A percentile compares a stretch with the other conserved stretches of the same genome.
phyloP scores from a whole-genome alignment of 345 rosid species.

The Salix purpurea region DNA sequence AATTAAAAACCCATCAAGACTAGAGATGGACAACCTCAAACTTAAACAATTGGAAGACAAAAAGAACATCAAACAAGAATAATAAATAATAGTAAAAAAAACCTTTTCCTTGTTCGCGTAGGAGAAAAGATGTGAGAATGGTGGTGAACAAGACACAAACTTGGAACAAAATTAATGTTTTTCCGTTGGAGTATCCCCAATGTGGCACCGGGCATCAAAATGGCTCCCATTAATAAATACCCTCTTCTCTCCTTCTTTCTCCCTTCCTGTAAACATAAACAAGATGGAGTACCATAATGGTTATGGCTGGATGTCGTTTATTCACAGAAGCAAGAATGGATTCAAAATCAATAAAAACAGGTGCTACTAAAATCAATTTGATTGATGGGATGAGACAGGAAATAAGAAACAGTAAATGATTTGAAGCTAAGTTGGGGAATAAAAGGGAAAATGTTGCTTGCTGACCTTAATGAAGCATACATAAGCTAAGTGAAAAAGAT shows the following conservation, averaged over 20 bases:
- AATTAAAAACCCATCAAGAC: background rate
- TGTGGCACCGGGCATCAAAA: conserved; percentile 4
- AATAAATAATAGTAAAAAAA: background rate
- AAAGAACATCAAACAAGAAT: background rate
- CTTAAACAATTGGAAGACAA: background rate
- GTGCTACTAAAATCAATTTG: too few relatives aligned
- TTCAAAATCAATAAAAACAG: too few relatives aligned
- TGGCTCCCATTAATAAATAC: conserved; percentile 9
- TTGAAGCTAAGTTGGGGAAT: too few relatives aligned
- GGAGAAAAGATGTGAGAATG: conserved; percentile 10
- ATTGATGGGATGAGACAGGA: too few relatives aligned
- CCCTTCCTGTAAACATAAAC: background rate
- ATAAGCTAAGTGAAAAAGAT: too few relatives aligned
- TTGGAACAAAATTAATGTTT: background rate
- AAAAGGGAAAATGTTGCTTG: too few relatives aligned
- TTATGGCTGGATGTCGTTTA: too few relatives aligned
- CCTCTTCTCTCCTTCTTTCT: too few relatives aligned
- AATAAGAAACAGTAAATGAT: too few relatives aligned
- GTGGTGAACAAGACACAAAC: conserved; percentile 5
- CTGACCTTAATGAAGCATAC: too few relatives aligned
- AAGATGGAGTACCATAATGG: background rate
- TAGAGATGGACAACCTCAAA: background rate
- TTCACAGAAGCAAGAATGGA: too few relatives aligned
- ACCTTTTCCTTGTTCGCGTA: conserved; percentile 21
- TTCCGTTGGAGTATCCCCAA: conserved; percentile 7